Conservation (phyloP, 1,284 basidiomycete genomes). For the Austroboletus rostrupii region DNA sequence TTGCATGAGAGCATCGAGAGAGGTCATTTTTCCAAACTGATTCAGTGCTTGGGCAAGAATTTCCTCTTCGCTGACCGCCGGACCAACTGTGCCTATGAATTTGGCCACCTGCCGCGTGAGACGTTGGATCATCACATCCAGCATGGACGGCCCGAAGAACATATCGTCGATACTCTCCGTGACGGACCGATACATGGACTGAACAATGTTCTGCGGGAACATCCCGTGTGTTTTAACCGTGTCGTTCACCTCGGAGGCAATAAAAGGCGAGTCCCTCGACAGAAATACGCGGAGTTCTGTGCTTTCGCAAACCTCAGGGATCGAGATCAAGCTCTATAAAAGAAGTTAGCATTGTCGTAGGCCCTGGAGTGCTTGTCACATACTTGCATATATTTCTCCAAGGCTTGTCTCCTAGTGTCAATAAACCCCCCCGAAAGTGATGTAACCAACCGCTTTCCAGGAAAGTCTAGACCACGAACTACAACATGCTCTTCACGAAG, state of each 20-base stretch:
- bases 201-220: conserved; percentile 72
- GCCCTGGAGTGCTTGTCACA: conserved; percentile 19
- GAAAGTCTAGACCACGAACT: conserved; percentile 77
- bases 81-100: conserved; percentile 77
- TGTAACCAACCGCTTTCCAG: conserved; percentile 86
- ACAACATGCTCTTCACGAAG: conserved; percentile 70
- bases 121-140: conserved; percentile 88
- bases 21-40: conserved; percentile 57
- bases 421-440: conserved; percentile 79
- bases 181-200: conserved; percentile 82
- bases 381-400: conserved; percentile 91
- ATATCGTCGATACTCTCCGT: conserved; percentile 92
- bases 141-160: conserved; percentile 89
- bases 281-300: conserved; percentile 83
- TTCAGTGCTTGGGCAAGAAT: conserved; percentile 75
- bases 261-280: conserved; percentile 79
- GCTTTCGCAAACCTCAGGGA: conserved; percentile 77
- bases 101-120: conserved; percentile 86
- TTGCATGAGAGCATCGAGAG: conserved; percentile 65
- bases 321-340: conserved; percentile 65
- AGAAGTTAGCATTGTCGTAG: conserved; percentile 1
- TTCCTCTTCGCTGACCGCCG: conserved; percentile 79
- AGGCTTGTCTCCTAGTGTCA: conserved; percentile 70
- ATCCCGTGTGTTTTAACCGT: conserved; percentile 38
- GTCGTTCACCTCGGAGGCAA: conserved; percentile 48